phyloP scores from a whole-genome alignment of 768 basidiomycete species.

The Kwoniella botswanensis region DNA sequence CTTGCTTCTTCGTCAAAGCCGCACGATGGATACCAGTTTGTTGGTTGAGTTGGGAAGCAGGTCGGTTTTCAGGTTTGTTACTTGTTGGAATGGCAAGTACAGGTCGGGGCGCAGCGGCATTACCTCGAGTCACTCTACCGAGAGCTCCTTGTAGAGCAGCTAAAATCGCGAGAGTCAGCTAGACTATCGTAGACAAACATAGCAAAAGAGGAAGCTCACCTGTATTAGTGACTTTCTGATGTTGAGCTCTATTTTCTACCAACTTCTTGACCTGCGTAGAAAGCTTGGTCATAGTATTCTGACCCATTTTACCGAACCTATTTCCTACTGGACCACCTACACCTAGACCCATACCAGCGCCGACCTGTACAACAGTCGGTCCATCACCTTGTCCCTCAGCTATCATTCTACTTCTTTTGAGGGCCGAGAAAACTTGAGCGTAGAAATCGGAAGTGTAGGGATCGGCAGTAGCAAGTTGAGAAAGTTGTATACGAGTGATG shows the following conservation, averaged over 20 bases:
- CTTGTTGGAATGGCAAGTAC: slow-evolving; percentile 81
- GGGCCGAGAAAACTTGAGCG: slow-evolving; percentile 90
- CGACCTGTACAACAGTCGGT: slow-evolving; percentile 76
- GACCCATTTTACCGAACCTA: slow-evolving; percentile 48
- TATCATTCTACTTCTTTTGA: slow-evolving; percentile 74
- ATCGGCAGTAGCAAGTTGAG: slow-evolving; percentile 94
- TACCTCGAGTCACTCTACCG: slow-evolving; percentile 90
- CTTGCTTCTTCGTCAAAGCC: slow-evolving; percentile 74
- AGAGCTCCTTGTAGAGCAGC: slow-evolving; percentile 80
- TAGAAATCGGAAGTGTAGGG: slow-evolving; percentile 99
- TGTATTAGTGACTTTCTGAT: slow-evolving; percentile 38
- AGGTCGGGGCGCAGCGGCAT: slow-evolving; percentile 95
- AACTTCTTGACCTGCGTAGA: slow-evolving; percentile 86
- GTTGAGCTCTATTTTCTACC: slow-evolving; percentile 74
- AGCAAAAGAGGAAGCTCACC: slow-evolving; percentile 22
- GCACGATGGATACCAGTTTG: slow-evolving; percentile 44
- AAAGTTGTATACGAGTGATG: slow-evolving; percentile 98
- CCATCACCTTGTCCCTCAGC: slow-evolving; percentile 63
- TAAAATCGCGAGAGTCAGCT: slow-evolving; percentile 15
- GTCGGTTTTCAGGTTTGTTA: slow-evolving; percentile 49
- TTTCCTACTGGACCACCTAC: slow-evolving; percentile 63
- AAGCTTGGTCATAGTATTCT: slow-evolving; percentile 59
- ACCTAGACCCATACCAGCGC: slow-evolving; percentile 77
- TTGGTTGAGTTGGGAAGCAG: slow-evolving; percentile 51
- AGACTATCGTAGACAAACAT: neutral